Evolutionary conservation across 768 basidiomycete species (phyloP), one percentile per base, ranked within the genome.

Genomic region (Trametes sanguinea): DNA sequence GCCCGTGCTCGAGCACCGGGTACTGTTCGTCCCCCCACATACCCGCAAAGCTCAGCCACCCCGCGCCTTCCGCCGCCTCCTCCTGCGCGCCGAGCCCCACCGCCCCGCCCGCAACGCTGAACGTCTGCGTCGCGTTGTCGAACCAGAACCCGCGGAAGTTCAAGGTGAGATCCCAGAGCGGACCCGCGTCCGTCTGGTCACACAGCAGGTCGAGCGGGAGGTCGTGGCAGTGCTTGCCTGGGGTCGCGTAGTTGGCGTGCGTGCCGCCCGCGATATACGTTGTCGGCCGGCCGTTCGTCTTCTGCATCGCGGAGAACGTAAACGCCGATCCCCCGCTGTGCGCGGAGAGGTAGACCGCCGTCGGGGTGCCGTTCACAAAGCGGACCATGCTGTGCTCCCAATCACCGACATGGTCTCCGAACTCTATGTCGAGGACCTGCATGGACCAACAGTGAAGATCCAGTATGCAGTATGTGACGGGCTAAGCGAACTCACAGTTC

Each of bases 301-400:
- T 65, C 37, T 68, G 57, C 43, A 71, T 51, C 7, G 66, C 70
- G 30, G 37, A 52, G 63, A 66, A 74, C 3, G 57, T 67, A 65
- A 67, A 74, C 4, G 73, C 70, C 3, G 63, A 60, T 29, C 74
- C 74, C 39, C 69, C 67, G 30, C 54, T 37, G 66, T 75, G 74
- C 14, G 68, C 71, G 30, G 73, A 74, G 39, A 74, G 68, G 65
- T 72, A 73, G 33, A 74, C 56, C 33, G 52, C 46, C 29, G 53
- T 51, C 9, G 74, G 74, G 6, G 61, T 52, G 52, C 72, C 72
- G 70, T 74, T 65, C 51, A 66, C 48, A 63, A 75, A 75, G 44
- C 74, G 72, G 17, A 75, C 68, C 73, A 74, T 74, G 43, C 65
- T 68, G 64, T 75, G 73, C 63, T 75, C 74, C 73, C 72, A 74